Conservation (phyloP, 2,329 filamentous ascomycete genomes). For the Hypoxylon sp. region DNA sequence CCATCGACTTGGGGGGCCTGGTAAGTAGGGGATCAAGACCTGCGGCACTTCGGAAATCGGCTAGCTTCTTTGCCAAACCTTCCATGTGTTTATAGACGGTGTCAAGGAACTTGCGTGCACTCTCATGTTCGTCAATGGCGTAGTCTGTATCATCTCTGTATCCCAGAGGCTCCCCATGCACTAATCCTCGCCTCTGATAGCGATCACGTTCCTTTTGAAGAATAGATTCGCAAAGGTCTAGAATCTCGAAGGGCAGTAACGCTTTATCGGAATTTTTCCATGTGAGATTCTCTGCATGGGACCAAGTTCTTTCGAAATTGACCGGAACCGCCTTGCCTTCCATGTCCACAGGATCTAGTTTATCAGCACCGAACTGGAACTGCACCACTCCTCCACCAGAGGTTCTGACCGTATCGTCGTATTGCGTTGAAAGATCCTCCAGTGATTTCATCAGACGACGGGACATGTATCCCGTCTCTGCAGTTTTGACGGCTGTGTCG, state of each 20-base stretch:
- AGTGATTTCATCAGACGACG: conserved; percentile 97
- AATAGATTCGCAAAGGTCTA: conserved; percentile 75
- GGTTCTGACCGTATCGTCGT: conserved; percentile 94
- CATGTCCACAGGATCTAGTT: conserved; percentile 97
- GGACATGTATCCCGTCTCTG: conserved; percentile 99
- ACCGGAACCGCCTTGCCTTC: conserved; percentile 94
- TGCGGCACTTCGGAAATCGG: conserved; percentile 64
- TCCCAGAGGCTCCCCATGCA: conserved; percentile 73
- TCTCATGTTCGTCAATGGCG: conserved; percentile 83
- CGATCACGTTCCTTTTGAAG: conserved; percentile 78
- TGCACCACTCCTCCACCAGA: conserved; percentile 91
- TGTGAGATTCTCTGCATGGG: conserved; percentile 81
- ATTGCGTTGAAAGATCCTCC: conserved; percentile 92
- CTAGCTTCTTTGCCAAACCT: conserved; percentile 73
- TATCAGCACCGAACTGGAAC: conserved; percentile 97
- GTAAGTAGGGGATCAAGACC: conserved; percentile 63
- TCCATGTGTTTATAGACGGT: conserved; percentile 81
- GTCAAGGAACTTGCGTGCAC: conserved; percentile 84
- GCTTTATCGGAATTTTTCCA: conserved; percentile 83
- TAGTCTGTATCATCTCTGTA: conserved; percentile 80
- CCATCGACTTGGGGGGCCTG: conserved; percentile 44
- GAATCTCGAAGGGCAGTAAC: conserved; percentile 81
- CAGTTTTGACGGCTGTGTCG: conserved; percentile 98
- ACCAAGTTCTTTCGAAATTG: conserved; percentile 91
- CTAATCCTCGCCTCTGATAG: conserved; percentile 71